phyloP scores from a whole-genome alignment of 495 filamentous ascomycete genomes.

The Pseudoneurospora amorphoporcata region DNA sequence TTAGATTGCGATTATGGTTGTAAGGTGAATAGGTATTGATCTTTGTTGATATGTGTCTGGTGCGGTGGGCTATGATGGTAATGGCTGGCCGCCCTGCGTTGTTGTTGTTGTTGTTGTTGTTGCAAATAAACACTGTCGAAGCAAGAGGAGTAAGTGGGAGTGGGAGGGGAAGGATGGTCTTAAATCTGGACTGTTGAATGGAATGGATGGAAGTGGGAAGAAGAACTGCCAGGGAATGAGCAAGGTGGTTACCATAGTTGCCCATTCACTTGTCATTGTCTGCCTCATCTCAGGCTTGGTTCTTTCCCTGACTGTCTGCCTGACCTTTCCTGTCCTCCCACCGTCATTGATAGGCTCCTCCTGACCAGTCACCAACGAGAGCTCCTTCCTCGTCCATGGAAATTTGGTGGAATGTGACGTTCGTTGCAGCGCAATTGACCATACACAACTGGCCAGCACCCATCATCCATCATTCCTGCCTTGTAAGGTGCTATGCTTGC shows the following conservation, averaged over 20 bases:
- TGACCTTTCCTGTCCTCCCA: neutral
- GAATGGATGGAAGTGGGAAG: neutral
- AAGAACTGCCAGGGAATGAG: neutral
- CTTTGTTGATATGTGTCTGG: neutral
- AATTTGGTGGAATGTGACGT: neutral
- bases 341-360: neutral
- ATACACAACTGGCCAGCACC: neutral
- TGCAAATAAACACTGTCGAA: neutral
- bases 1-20: neutral
- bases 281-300: neutral
- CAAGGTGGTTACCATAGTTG: neutral
- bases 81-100: neutral
- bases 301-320: neutral
- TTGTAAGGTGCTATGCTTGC: neutral
- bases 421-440: neutral
- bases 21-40: neutral
- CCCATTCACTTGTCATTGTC: neutral
- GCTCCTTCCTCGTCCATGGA: neutral
- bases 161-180: neutral
- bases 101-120: neutral
- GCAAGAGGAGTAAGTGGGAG: neutral
- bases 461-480: neutral
- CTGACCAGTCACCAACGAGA: neutral
- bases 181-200: neutral
- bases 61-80: neutral